Evolutionary conservation across 2,329 filamentous ascomycete species (phyloP).

Genomic region (Phaeosphaeriaceae sp.): DNA sequence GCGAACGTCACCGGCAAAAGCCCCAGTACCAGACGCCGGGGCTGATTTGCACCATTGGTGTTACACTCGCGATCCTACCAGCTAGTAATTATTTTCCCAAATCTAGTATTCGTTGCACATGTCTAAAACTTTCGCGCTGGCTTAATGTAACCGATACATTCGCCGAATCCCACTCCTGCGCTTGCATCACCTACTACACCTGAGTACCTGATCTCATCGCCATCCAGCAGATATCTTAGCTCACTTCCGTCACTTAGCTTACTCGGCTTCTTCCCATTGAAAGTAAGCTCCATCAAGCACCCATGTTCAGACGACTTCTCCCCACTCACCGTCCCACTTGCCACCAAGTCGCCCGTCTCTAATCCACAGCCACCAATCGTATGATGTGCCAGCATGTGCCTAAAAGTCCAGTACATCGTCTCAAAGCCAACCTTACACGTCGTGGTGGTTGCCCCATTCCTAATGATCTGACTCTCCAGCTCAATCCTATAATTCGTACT

Average conservation of each 20-base stretch:
- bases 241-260: conserved; percentile 39
- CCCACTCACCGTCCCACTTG: conserved; percentile 55
- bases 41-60: conserved; percentile 46
- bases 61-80: neutral
- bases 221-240: conserved; percentile 51
- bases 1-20: conserved; percentile 54
- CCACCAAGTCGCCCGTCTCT: conserved; percentile 52
- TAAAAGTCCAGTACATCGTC: conserved; percentile 56
- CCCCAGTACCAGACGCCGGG: conserved; percentile 63
- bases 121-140: conserved; percentile 25
- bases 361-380: conserved; percentile 52
- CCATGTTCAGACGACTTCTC: conserved; percentile 47
- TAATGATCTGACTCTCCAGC: conserved; percentile 27
- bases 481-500: conserved; percentile 35
- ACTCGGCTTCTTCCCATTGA: conserved; percentile 42
- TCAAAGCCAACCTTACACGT: conserved; percentile 43
- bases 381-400: conserved; percentile 55
- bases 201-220: conserved; percentile 48
- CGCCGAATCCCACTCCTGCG: conserved; percentile 50
- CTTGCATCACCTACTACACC: conserved; percentile 44
- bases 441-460: conserved; percentile 23
- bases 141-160: conserved; percentile 46
- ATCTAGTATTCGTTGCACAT: neutral
- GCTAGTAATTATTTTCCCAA: neutral
- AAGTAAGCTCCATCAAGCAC: conserved; percentile 52